phyloP scores from a whole-genome alignment of 306 rosid genomes.

The Adenanthera pavonina region DNA sequence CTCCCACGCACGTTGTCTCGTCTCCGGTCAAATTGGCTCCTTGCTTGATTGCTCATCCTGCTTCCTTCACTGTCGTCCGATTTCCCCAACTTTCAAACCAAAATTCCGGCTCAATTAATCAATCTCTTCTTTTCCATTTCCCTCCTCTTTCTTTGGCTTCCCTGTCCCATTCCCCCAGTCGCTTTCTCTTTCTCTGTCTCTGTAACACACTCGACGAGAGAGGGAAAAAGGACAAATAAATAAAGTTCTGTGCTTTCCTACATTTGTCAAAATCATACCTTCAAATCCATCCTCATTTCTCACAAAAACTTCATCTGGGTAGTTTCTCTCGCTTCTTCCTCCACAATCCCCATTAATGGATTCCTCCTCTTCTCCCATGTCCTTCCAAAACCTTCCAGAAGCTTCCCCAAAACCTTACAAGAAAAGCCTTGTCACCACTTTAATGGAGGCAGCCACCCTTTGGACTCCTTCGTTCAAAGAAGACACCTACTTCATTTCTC shows the following conservation, averaged over 20 bases:
- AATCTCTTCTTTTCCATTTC: background rate
- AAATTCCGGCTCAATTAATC: conserved; percentile 45
- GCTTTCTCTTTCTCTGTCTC: conserved; percentile 8
- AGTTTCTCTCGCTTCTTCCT: conserved; percentile 23
- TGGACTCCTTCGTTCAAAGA: conserved; percentile 76
- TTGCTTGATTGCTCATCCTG: background rate
- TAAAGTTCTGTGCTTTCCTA: conserved; percentile 30
- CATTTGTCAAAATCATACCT: conserved; percentile 24
- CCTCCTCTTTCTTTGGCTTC: background rate
- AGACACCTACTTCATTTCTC: conserved; percentile 71
- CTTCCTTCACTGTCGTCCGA: background rate
- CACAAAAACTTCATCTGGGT: conserved; percentile 52
- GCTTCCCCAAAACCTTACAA: conserved; percentile 71
- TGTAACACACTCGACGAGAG: background rate
- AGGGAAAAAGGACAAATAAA: background rate
- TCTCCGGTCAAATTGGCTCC: conserved; percentile 45
- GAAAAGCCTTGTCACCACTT: conserved; percentile 72
- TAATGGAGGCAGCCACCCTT: conserved; percentile 67
- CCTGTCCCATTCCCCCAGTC: background rate
- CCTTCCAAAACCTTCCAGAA: conserved; percentile 53
- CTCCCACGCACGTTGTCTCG: conserved; percentile 7
- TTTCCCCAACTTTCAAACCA: conserved; percentile 42
- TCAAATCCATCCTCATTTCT: conserved; percentile 31
- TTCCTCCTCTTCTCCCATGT: conserved; percentile 49
- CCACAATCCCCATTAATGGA: conserved; percentile 61